These are phyloP conservation scores for Salix arbutifolia DNA, from an alignment of 345 rosid genomes.

Conservation along the genomic window DNA sequence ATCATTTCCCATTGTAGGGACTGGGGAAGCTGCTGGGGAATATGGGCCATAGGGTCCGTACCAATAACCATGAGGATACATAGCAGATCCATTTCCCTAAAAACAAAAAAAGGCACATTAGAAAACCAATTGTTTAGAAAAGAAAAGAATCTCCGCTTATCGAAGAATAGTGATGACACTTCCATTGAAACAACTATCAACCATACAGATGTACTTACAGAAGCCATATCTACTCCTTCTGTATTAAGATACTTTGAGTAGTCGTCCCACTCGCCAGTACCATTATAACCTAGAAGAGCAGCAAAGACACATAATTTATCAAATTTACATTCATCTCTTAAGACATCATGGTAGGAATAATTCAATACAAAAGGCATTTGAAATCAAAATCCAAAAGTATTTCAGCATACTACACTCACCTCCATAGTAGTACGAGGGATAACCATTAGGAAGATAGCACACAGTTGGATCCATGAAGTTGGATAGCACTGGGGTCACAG, in stretches of 20 bases:
- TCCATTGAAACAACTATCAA: background rate
- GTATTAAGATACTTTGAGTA: conserved; percentile 47
- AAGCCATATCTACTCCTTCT: conserved; percentile 66
- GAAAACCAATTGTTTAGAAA: background rate
- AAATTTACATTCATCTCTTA: background rate
- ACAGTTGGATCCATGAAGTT: conserved; percentile 60
- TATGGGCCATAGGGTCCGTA: conserved; percentile 68
- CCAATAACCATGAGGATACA: conserved; percentile 69
- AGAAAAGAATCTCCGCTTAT: background rate
- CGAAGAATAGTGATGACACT: background rate
- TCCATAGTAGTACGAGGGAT: conserved; percentile 53
- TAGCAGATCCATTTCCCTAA: conserved; percentile 73
- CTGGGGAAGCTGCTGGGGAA: conserved; percentile 80
- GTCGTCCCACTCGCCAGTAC: conserved; percentile 67
- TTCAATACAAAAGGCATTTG: background rate
- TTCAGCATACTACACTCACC: conserved; percentile 21
- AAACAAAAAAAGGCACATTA: background rate
- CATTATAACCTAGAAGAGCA: conserved; percentile 45
- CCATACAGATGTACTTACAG: conserved; percentile 38
- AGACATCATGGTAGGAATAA: background rate
- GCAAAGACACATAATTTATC: background rate
- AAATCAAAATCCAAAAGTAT: background rate
- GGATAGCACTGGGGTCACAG: conserved; percentile 51
- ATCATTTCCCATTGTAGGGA: conserved; percentile 74
- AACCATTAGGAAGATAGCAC: conserved; percentile 61